Percentiles rank a stretch among this genome's conserved stretches.
phyloP scores from a whole-genome alignment of 140 eudicot genomes.

The Stevia rebaudiana region DNA sequence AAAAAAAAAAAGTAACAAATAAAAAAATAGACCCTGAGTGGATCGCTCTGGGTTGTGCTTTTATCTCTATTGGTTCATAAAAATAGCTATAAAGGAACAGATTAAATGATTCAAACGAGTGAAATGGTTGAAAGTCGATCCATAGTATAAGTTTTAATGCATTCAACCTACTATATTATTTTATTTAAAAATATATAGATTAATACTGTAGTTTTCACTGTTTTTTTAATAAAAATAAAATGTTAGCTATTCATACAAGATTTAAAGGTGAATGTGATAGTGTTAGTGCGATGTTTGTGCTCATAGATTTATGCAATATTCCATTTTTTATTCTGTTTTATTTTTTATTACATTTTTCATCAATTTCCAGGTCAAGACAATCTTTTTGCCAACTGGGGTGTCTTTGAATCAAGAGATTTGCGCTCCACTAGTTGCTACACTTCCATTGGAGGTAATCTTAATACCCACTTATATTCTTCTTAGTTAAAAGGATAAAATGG shows the following conservation, averaged over 20 bases:
- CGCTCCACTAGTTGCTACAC: constrained; percentile 96
- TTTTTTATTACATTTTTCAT: neutral
- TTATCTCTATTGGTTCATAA: neutral
- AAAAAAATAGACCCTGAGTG: neutral
- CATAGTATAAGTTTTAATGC: neutral
- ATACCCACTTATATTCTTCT: neutral
- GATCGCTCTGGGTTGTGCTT: neutral
- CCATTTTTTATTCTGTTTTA: neutral
- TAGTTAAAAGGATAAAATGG: too few species aligned
- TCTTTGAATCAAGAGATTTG: constrained; percentile 77
- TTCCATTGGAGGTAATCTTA: constrained; percentile 89
- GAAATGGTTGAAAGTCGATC: neutral
- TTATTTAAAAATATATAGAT: neutral
- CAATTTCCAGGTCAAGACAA: constrained; percentile 67
- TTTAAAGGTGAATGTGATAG: neutral
- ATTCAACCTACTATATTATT: neutral
- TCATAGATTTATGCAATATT: neutral
- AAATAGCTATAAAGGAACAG: neutral
- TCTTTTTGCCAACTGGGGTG: constrained; percentile 73
- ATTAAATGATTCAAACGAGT: neutral
- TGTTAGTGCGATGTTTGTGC: neutral
- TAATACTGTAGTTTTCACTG: neutral
- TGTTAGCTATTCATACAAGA: neutral
- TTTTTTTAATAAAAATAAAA: neutral
- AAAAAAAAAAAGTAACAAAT: neutral